Evolutionary conservation across 179 eudicot species (phyloP).

Genomic region (Gypsophila paniculata): DNA sequence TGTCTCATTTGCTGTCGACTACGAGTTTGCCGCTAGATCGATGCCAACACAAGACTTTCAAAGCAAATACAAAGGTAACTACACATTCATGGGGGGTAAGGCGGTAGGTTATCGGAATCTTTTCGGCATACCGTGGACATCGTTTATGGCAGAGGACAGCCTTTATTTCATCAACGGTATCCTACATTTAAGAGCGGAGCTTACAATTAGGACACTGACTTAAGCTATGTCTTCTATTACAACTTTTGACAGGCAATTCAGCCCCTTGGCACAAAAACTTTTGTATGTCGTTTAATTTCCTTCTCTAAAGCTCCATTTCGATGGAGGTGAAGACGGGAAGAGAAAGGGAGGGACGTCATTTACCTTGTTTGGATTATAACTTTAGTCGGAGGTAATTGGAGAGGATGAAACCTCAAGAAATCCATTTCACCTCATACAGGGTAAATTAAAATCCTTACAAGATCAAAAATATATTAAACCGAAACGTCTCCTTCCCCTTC

Average conservation of each 20-base stretch:
- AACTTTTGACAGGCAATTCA: constrained; percentile 4
- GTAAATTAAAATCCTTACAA: no score
- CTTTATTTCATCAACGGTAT: constrained; percentile 69
- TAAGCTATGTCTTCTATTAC: background rate
- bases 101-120: constrained; percentile 89
- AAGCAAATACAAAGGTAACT: constrained; percentile 82
- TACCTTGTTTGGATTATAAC: background rate
- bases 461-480: no score
- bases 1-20: constrained; percentile 73
- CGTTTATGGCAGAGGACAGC: constrained; percentile 88
- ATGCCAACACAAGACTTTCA: constrained; percentile 74
- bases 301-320: background rate
- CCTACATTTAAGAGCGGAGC: constrained; percentile 87
- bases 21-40: constrained; percentile 78
- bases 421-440: no score
- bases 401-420: background rate
- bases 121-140: constrained; percentile 79
- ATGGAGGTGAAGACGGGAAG: background rate
- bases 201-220: constrained; percentile 54
- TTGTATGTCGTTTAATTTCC: background rate
- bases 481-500: background rate
- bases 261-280: background rate
- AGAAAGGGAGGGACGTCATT: background rate
- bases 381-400: background rate
- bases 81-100: constrained; percentile 91